A percentile compares a stretch with the other conserved stretches of the same genome.
phyloP scores from a whole-genome alignment of 192 early-diverging fungal genomes.

The Irineochytrium annulatum region DNA sequence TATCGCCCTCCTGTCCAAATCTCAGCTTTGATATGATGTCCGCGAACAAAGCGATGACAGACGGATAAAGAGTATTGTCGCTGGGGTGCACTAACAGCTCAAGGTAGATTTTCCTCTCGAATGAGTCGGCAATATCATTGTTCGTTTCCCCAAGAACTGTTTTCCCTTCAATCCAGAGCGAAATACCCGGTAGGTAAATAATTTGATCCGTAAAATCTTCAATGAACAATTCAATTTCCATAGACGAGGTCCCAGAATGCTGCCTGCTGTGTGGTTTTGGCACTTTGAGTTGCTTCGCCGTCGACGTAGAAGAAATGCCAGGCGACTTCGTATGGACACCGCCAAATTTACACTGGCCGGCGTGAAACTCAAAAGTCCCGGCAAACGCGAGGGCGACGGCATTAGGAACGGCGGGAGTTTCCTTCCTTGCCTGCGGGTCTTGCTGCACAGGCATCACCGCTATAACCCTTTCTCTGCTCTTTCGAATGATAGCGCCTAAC shows the following conservation, averaged over 20 bases:
- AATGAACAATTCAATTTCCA: not conserved
- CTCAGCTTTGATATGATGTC: constrained; percentile 64
- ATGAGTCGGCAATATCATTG: not conserved
- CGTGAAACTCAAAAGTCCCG: constrained; percentile 27
- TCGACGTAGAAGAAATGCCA: not conserved
- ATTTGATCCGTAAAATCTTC: constrained; percentile 22
- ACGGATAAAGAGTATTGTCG: constrained; percentile 67
- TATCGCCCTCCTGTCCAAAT: constrained; percentile 18
- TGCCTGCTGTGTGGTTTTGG: not conserved
- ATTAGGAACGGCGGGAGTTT: not conserved
- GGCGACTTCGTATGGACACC: not conserved
- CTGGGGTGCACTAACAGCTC: constrained; percentile 66
- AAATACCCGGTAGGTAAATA: constrained; percentile 32
- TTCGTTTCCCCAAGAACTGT: constrained; percentile 26
- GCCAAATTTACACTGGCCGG: constrained; percentile 29
- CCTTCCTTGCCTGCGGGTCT: not conserved
- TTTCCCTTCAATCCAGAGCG: constrained; percentile 28
- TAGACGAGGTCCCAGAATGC: constrained; percentile 3
- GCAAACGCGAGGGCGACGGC: constrained; percentile 16
- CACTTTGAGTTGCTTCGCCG: not conserved
- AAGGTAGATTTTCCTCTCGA: constrained; percentile 45
- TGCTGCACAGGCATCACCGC: not conserved
- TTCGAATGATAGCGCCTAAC: constrained; percentile 59
- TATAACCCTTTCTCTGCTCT: constrained; percentile 41
- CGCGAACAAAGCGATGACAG: constrained; percentile 64